A percentile compares a stretch with the other conserved stretches of the same genome.
Evolutionary conservation across 2,329 filamentous ascomycete species (phyloP).

Genomic region (Atkinsonella hypoxylon): DNA sequence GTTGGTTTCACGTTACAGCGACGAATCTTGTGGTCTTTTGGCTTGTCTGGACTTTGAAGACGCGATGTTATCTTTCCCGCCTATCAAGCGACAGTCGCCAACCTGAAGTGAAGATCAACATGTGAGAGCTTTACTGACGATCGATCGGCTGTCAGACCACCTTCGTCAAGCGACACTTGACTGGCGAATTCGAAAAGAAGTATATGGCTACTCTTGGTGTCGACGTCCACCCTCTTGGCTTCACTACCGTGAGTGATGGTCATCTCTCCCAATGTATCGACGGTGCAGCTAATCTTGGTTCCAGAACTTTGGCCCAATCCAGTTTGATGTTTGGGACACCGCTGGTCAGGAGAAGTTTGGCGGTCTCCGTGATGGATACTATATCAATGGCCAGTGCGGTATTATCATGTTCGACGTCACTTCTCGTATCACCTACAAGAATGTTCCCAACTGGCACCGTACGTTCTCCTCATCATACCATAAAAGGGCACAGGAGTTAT

Average conservation of each 20-base stretch:
- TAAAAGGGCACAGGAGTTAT: not conserved
- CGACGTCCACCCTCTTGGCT: conserved; percentile 95
- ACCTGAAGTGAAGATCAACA: not conserved
- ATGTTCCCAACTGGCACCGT: conserved; percentile 99
- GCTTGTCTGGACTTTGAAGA: conserved; percentile 2
- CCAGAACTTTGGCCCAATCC: conserved; percentile 85
- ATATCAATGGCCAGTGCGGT: conserved; percentile 99
- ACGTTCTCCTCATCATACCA: conserved; percentile 31
- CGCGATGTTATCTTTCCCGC: conserved; percentile 12
- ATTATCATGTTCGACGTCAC: conserved; percentile 99
- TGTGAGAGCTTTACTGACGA: conserved; percentile 3
- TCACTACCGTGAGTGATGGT: conserved; percentile 73
- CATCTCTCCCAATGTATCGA: not conserved
- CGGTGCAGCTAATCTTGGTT: conserved; percentile 8
- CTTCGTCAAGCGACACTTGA: conserved; percentile 99
- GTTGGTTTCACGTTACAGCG: conserved; percentile 32
- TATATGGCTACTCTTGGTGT: conserved; percentile 99
- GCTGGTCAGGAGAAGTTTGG: conserved; percentile 99
- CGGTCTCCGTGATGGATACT: conserved; percentile 98
- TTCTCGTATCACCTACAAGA: conserved; percentile 99
- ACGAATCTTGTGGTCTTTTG: conserved; percentile 10
- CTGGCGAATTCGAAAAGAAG: conserved; percentile 99
- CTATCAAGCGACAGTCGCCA: conserved; percentile 6
- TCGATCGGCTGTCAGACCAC: conserved; percentile 59
- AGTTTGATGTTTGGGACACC: conserved; percentile 99